A percentile compares a stretch with the other conserved stretches of the same genome.
Conservation (phyloP, 768 basidiomycete genomes). For the Porphyrellus cyaneotinctus region DNA sequence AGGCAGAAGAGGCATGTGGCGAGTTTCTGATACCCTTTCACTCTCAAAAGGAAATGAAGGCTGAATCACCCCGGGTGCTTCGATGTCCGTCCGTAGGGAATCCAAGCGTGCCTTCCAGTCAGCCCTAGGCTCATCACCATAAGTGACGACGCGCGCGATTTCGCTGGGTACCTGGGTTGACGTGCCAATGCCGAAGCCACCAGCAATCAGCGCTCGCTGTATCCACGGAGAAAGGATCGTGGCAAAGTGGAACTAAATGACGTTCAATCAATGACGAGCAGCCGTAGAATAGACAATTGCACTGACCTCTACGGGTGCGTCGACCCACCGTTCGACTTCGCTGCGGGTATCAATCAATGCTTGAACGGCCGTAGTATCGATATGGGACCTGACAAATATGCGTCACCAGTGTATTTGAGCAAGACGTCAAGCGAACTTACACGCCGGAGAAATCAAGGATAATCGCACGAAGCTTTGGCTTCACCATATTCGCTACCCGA, state of each 20-base stretch:
- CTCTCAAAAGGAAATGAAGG: not conserved
- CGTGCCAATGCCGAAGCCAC: conserved; percentile 81
- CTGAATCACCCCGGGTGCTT: conserved; percentile 27
- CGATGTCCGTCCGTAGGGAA: conserved; percentile 27
- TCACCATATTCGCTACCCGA: conserved; percentile 46
- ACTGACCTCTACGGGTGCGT: conserved; percentile 66
- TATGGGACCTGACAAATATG: conserved; percentile 55
- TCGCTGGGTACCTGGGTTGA: conserved; percentile 47
- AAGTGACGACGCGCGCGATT: conserved; percentile 75
- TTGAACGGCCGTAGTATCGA: conserved; percentile 92
- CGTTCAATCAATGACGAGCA: not conserved
- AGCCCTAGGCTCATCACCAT: conserved; percentile 40
- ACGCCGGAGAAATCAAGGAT: conserved; percentile 89
- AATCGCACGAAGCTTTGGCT: conserved; percentile 75
- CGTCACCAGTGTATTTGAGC: not conserved
- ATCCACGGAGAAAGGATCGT: conserved; percentile 92
- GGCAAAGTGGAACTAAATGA: conserved; percentile 85
- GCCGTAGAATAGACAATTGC: not conserved
- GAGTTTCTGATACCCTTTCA: not conserved
- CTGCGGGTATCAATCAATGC: conserved; percentile 83
- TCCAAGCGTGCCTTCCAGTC: conserved; percentile 11
- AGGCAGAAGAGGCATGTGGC: conserved; percentile 37
- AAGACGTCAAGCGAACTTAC: conserved; percentile 31
- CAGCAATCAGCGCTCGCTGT: conserved; percentile 81
- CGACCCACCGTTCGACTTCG: conserved; percentile 85